Evolutionary conservation across 768 basidiomycete genomes (phyloP), one percentile per base, ranked within the genome.

Genomic region (Coprinopsis sp.): DNA sequence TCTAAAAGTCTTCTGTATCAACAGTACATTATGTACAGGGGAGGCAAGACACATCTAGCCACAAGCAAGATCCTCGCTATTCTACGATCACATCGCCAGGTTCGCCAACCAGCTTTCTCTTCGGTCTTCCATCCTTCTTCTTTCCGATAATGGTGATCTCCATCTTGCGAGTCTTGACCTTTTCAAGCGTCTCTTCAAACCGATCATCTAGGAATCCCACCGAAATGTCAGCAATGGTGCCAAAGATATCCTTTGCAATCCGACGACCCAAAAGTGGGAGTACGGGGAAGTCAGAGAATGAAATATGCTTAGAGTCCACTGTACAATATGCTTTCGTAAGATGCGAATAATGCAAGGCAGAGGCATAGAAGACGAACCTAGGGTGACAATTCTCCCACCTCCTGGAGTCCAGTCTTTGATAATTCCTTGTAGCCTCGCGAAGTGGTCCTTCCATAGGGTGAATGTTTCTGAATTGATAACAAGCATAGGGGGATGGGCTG

Each of bases 391-490:
- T 33, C 66, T 61, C 47, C 60, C 56, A 23, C 62, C 66, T 38
- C 70, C 56, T 7, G 72, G 70, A 41, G 73, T 70, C 84, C 87
- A 89, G 10, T 60, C 63, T 29, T 64, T 66, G 6, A 82, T 68
- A 21, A 87, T 63, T 23, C 72, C 71, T 53, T 69, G 55, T 37
- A 90, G 63, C 18, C 81, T 70, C 25, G 66, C 61, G 56, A 87
- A 91, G 59, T 92, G 88, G 37, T 74, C 73, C 37, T 76, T 74
- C 90, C 90, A 92, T 3, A 90, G 67, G 2, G 88, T 87, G 57
- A 91, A 91, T 0, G 63, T 69, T 57, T 88, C 82, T 14, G 87
- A 86, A 57, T 88, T 88, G 54, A 93, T 77, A 12, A 90, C 77
- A 37, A 88, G 60, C 54, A 85, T 62, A 34, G 59, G 65, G 1